Conservation (phyloP, 2,329 filamentous ascomycete species). For the Microsporum audouinii region DNA sequence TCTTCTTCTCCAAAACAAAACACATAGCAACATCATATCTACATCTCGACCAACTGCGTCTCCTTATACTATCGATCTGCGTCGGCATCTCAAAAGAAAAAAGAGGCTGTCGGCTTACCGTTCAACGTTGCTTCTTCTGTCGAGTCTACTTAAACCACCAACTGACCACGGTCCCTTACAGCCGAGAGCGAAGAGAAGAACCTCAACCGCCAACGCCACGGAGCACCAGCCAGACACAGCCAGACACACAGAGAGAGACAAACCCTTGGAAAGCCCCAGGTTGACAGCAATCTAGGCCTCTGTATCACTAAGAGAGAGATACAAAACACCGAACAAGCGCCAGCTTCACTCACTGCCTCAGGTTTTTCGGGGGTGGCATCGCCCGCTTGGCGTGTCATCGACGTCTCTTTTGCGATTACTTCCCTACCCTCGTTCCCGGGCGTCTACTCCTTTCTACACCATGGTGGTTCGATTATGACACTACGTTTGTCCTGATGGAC, state of each 20-base stretch:
- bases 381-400: not conserved
- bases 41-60: not conserved
- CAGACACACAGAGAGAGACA: not conserved
- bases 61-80: slow-evolving; percentile 3
- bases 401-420: not conserved
- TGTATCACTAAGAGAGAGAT: not conserved
- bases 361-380: not conserved
- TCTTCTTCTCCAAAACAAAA: not conserved
- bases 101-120: not conserved
- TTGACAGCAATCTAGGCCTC: not conserved
- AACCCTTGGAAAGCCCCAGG: not conserved
- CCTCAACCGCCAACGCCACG: not conserved
- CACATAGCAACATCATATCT: not conserved
- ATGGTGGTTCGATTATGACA: slow-evolving; percentile 1
- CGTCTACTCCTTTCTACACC: not conserved
- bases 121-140: not conserved
- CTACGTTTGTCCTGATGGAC: slow-evolving; percentile 3
- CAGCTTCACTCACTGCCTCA: not conserved
- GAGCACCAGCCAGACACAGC: not conserved
- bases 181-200: not conserved
- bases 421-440: not conserved
- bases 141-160: not conserved
- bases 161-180: not conserved
- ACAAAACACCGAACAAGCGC: not conserved
- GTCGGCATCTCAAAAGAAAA: not conserved